Conservation (phyloP, 768 basidiomycete genomes). For the Tylopilus intermedius region DNA sequence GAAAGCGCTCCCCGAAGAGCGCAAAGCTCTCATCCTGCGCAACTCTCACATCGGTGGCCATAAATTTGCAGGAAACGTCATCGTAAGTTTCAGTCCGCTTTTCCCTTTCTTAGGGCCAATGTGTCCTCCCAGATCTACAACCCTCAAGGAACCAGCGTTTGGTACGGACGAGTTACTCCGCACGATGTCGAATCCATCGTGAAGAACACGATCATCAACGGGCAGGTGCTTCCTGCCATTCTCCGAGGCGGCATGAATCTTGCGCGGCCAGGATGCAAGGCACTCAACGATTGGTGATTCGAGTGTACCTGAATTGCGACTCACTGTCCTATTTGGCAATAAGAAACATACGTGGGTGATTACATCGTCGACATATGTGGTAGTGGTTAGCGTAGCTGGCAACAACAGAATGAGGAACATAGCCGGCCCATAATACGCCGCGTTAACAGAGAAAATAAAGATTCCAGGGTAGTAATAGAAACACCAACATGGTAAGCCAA, state of each 20-base stretch:
- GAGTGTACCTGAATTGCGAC: background rate
- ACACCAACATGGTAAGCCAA: constrained; percentile 6
- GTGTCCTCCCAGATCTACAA: constrained; percentile 63
- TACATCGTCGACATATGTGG: constrained; percentile 25
- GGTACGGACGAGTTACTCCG: constrained; percentile 92
- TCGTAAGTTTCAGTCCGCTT: constrained; percentile 50
- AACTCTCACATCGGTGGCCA: constrained; percentile 93
- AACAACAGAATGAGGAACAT: constrained; percentile 4
- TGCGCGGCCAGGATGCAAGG: constrained; percentile 58
- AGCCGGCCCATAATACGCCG: constrained; percentile 5
- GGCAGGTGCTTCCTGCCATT: constrained; percentile 78
- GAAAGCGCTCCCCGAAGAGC: constrained; percentile 45
- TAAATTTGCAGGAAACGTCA: constrained; percentile 86
- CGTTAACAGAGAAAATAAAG: constrained; percentile 6
- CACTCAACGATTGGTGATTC: constrained; percentile 66
- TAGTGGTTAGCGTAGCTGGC: constrained; percentile 23
- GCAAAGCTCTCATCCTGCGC: constrained; percentile 76
- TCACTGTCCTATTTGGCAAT: background rate
- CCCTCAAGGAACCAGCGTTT: constrained; percentile 79
- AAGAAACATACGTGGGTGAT: constrained; percentile 11
- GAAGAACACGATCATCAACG: constrained; percentile 79
- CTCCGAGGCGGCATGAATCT: constrained; percentile 85
- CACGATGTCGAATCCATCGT: constrained; percentile 86
- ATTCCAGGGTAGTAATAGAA: constrained; percentile 5
- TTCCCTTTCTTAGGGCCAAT: background rate